Conservation (phyloP, 2,329 filamentous ascomycete genomes). For the Gyromitra esculenta region DNA sequence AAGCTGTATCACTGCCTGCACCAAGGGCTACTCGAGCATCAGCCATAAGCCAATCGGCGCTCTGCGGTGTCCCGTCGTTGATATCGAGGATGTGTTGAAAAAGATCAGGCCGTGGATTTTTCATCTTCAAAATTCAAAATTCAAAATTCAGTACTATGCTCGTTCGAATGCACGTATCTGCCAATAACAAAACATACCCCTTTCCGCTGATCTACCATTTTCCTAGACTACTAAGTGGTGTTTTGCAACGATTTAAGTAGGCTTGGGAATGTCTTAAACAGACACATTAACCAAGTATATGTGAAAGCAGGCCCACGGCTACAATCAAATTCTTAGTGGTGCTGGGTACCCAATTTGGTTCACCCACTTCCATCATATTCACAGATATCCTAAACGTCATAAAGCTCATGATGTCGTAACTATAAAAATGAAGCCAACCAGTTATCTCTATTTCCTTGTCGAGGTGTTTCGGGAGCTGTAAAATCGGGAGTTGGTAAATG, state of each 20-base stretch:
- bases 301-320: not conserved
- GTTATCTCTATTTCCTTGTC: conserved; percentile 1
- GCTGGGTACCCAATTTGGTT: not conserved
- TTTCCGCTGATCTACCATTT: not conserved
- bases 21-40: not conserved
- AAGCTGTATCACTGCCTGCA: not conserved
- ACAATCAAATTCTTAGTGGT: not conserved
- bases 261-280: conserved; percentile 3
- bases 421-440: not conserved
- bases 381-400: conserved; percentile 15
- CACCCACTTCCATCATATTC: not conserved
- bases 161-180: not conserved
- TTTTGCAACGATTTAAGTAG: not conserved
- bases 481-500: not conserved
- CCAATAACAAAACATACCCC: not conserved
- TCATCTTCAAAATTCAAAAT: not conserved
- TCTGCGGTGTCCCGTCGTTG: not conserved
- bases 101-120: not conserved
- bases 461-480: not conserved
- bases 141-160: not conserved
- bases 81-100: not conserved
- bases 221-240: not conserved
- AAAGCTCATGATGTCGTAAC: conserved; percentile 11
- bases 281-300: not conserved
- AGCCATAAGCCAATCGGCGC: not conserved